A percentile compares a stretch with the other conserved stretches of the same genome.
These are phyloP conservation scores for Cladophialophora immunda DNA, from an alignment of 2,329 filamentous ascomycete genomes.

Conservation along the genomic window DNA sequence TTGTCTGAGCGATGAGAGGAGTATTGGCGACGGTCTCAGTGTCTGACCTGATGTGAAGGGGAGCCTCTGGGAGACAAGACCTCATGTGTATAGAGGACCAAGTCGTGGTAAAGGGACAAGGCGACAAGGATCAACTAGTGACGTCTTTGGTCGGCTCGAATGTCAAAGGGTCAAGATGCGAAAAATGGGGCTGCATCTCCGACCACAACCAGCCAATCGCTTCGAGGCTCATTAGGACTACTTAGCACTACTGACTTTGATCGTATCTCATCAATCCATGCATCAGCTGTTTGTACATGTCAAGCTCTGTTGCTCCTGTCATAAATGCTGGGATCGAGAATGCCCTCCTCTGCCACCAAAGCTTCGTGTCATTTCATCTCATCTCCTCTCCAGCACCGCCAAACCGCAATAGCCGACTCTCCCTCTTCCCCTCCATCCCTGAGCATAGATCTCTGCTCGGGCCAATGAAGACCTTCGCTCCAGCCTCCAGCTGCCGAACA, in stretches of 20 bases:
- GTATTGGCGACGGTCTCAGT: not conserved
- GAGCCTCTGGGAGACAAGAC: not conserved
- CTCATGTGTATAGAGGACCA: not conserved
- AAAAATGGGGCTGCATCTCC: not conserved
- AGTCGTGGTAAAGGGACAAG: not conserved
- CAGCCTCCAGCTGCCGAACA: constrained; percentile 36
- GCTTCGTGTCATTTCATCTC: constrained; percentile 4
- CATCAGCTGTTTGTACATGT: not conserved
- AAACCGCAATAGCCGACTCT: constrained; percentile 29
- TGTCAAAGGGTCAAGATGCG: not conserved
- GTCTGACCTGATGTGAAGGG: not conserved
- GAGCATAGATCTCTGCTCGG: constrained; percentile 27
- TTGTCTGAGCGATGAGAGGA: not conserved
- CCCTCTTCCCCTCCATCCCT: constrained; percentile 32
- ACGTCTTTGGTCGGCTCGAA: not conserved
- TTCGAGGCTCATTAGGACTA: not conserved
- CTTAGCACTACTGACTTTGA: too few relatives aligned
- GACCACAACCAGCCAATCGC: constrained; percentile 1
- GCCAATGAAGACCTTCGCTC: constrained; percentile 35
- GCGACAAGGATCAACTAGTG: constrained; percentile 2
- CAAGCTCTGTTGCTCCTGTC: not conserved
- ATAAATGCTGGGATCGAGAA: constrained; percentile 1
- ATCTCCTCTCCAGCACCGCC: constrained; percentile 9
- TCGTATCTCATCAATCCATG: constrained; percentile 1
- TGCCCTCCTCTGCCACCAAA: not conserved